phyloP scores from a whole-genome alignment of 805 yeast species.

The Pichia phayaonensis region DNA sequence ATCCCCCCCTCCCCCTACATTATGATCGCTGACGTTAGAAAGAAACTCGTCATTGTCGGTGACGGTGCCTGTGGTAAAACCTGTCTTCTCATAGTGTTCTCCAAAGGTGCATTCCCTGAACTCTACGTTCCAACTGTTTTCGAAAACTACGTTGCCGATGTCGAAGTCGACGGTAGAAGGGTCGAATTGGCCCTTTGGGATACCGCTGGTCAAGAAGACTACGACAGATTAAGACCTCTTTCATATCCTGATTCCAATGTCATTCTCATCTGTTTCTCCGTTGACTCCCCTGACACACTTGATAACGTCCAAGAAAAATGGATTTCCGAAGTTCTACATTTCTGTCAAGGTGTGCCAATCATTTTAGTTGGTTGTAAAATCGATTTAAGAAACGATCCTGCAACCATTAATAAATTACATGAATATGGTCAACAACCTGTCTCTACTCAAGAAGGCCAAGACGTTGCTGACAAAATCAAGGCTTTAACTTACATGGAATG shows the following conservation, averaged over 20 bases:
- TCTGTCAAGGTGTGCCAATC: slow-evolving; percentile 91
- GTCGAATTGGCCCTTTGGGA: slow-evolving; percentile 96
- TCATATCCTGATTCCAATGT: slow-evolving; percentile 92
- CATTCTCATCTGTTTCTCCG: slow-evolving; percentile 82
- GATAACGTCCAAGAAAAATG: slow-evolving; percentile 94
- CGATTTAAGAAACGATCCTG: slow-evolving; percentile 78
- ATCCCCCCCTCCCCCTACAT: neutral
- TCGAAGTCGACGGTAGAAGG: slow-evolving; percentile 82
- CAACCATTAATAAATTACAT: slow-evolving; percentile 66
- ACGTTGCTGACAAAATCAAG: slow-evolving; percentile 83
- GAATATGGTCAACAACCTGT: slow-evolving; percentile 78
- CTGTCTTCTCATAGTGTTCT: slow-evolving; percentile 77
- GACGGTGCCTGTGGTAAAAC: slow-evolving; percentile 98
- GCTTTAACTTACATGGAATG: slow-evolving; percentile 84
- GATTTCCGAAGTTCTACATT: slow-evolving; percentile 89
- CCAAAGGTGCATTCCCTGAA: slow-evolving; percentile 88
- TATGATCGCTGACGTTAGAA: slow-evolving; percentile 47
- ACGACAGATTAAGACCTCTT: slow-evolving; percentile 85
- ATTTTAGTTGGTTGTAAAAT: slow-evolving; percentile 88
- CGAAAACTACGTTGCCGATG: slow-evolving; percentile 96
- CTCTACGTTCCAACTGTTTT: slow-evolving; percentile 95
- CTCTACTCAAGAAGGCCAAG: slow-evolving; percentile 72
- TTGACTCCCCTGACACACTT: slow-evolving; percentile 85
- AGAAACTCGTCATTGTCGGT: slow-evolving; percentile 89
- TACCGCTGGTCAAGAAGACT: slow-evolving; percentile 98